phyloP scores from a whole-genome alignment of 2,329 filamentous ascomycete genomes.

The Fusarium sp. region DNA sequence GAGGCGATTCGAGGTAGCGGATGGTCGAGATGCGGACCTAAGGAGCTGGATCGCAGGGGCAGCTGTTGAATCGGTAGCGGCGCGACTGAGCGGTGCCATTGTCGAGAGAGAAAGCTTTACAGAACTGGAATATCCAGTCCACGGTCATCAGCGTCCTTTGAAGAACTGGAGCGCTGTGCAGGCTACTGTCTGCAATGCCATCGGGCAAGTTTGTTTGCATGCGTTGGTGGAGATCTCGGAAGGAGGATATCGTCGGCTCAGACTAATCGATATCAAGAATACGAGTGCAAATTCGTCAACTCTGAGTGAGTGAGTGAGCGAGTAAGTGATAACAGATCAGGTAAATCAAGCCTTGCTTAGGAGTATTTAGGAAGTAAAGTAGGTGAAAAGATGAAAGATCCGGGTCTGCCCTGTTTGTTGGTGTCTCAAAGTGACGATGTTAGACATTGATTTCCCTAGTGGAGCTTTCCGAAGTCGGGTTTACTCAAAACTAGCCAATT shows the following conservation, averaged over 20 bases:
- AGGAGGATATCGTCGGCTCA: conserved; percentile 29
- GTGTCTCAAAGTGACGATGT: conserved; percentile 43
- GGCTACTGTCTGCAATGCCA: conserved; percentile 43
- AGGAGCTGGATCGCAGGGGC: conserved; percentile 35
- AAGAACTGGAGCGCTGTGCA: conserved; percentile 40
- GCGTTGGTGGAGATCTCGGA: conserved; percentile 12
- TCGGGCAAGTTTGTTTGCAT: conserved; percentile 35
- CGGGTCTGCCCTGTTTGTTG: conserved; percentile 32
- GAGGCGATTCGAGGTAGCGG: conserved; percentile 12
- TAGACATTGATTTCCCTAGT: conserved; percentile 42
- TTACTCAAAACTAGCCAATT: conserved; percentile 33
- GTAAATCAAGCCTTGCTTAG: not conserved
- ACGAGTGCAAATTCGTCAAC: not conserved
- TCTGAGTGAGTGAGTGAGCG: not conserved
- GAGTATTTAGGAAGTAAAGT: not conserved
- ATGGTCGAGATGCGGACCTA: conserved; percentile 29
- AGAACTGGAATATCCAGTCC: conserved; percentile 18
- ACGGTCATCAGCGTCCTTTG: conserved; percentile 43
- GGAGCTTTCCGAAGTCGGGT: conserved; percentile 32
- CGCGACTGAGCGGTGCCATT: conserved; percentile 42
- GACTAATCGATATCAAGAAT: not conserved
- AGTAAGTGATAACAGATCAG: not conserved
- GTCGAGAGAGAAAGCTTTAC: conserved; percentile 21
- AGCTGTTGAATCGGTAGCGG: conserved; percentile 23
- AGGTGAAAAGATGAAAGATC: conserved; percentile 24